Evolutionary conservation across 179 eudicot genomes (phyloP).

Genomic region (Carnegiea gigantea): DNA sequence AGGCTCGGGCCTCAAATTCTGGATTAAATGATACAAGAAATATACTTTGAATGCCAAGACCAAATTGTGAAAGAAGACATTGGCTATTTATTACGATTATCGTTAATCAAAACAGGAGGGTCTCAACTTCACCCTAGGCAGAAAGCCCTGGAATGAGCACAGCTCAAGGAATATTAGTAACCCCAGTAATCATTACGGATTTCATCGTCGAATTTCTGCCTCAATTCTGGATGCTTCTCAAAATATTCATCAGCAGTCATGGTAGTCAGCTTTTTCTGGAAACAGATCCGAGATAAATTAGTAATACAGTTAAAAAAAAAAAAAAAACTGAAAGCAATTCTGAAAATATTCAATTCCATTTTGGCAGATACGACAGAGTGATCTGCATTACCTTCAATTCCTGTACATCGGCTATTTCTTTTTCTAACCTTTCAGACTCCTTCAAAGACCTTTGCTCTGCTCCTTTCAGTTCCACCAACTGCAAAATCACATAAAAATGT

Average conservation of each 20-base stretch:
- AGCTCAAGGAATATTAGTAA: conserved; percentile 34
- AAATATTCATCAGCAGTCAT: conserved; percentile 99
- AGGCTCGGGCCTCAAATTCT: not conserved
- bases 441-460: conserved; percentile 72
- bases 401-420: conserved; percentile 90
- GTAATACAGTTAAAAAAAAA: not conserved
- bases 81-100: conserved; percentile 21
- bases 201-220: conserved; percentile 96
- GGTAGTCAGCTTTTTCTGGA: conserved; percentile 74
- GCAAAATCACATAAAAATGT: conserved; percentile 9
- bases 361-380: not conserved
- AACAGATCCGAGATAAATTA: not conserved
- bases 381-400: conserved; percentile 65
- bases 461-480: conserved; percentile 92
- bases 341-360: not conserved
- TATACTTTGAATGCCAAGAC: not conserved
- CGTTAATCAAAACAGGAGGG: conserved; percentile 12
- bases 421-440: conserved; percentile 90
- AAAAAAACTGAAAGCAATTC: not conserved
- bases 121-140: conserved; percentile 16
- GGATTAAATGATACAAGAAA: conserved; percentile 11
- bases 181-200: conserved; percentile 98
- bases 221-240: conserved; percentile 89
- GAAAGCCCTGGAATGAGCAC: conserved; percentile 17
- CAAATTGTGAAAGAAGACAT: conserved; percentile 7